Conservation (phyloP, 2,329 filamentous ascomycete genomes). For the Chrysoporthe deuterocubensis region DNA sequence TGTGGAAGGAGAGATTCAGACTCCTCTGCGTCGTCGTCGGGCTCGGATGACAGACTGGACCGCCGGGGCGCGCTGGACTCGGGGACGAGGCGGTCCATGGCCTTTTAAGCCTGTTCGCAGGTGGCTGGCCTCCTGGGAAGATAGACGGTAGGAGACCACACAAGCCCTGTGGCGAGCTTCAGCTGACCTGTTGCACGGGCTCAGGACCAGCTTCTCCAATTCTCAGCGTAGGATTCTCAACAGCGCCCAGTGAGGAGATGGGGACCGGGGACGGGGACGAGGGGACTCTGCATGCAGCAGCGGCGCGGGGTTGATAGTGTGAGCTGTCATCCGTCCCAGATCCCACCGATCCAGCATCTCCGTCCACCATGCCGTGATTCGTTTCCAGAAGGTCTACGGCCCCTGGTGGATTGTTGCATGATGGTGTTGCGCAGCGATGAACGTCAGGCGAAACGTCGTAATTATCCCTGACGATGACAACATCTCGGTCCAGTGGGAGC, state of each 20-base stretch:
- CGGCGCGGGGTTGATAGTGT: no score
- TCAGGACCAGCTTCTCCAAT: neutral
- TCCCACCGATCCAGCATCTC: neutral
- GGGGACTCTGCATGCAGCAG: no score
- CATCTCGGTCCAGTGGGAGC: conserved; percentile 21
- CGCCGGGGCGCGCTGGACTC: neutral
- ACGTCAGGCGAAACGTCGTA: conserved; percentile 1
- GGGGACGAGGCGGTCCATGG: neutral
- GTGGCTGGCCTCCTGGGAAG: neutral
- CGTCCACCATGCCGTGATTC: neutral
- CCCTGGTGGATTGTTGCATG: neutral
- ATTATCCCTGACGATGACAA: conserved; percentile 18
- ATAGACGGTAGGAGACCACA: neutral
- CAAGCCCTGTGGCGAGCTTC: neutral
- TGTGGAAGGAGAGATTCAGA: conserved; percentile 5
- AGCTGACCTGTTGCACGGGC: neutral
- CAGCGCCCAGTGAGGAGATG: neutral
- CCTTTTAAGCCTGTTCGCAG: neutral
- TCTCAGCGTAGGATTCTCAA: neutral
- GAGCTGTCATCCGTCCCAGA: neutral
- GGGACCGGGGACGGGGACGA: no score
- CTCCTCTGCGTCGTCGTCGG: neutral
- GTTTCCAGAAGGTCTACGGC: neutral
- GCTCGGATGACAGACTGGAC: conserved; percentile 5
- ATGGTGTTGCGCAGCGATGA: neutral